Evolutionary conservation across 768 basidiomycete genomes (phyloP), one percentile per base, ranked within the genome.

Genomic region (Asterophora lycoperdoides): DNA sequence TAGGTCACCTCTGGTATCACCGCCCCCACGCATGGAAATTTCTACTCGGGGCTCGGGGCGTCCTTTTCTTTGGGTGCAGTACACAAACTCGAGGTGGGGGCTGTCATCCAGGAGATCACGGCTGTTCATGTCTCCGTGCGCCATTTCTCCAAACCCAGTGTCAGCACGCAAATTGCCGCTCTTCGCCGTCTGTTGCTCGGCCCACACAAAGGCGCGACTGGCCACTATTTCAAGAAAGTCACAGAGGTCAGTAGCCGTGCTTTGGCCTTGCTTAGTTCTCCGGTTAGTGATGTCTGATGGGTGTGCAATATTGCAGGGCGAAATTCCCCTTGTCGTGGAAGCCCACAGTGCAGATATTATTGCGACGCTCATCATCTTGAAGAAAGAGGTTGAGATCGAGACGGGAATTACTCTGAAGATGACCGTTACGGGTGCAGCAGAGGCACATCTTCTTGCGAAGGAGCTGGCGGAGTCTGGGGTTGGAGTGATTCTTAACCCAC

Each of bases 271-370:
- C 11, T 32, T n/a, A 13, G 20, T 11, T 26, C 6, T 18, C 2
- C 37, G 29, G 20, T 18, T 46, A 5, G 39, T 46, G 2, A 54
- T 23, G 3, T 23, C 23, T 23, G 23, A 23, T 23, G 23, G 23
- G 23, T 23, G 6, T 23, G 23, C 2, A 3, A 9, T n/a, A 20
- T 30, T 10, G 23, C 52, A 86, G 82, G 88, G 89, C 5, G 59
- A 73, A 30, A 73, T 93, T 17, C 84, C 89, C 3, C 69, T 96
- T 5, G 85, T 95, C 9, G 70, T 92, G 7, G 79, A 84, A 46
- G 82, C 79, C 2, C 71, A 85, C 54, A 90, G 74, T 56, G 91
- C 89, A 4, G 93, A 94, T 63, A 71, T 87, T 44, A 93, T 94
- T 53, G 89, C 86, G 1, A 80, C 85, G 0, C 65, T 94, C 29